These are phyloP conservation scores for Lichtheimia ramosa DNA, from an alignment of 371 early-diverging fungal genomes.

Conservation along the genomic window DNA sequence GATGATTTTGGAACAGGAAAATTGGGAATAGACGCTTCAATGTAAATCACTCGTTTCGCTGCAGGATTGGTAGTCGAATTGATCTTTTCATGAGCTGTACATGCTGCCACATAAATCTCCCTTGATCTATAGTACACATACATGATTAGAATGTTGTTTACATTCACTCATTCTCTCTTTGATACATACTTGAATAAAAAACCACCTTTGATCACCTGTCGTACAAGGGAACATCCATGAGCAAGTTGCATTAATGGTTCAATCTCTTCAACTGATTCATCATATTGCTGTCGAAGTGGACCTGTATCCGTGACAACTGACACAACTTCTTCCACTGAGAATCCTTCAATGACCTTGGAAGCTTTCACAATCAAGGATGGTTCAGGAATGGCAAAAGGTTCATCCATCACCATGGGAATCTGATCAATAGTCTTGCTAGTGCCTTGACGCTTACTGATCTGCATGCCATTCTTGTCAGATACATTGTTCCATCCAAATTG, in stretches of 20 bases:
- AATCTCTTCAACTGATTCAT: slow-evolving; percentile 45
- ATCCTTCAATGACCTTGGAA: slow-evolving; percentile 58
- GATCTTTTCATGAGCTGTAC: slow-evolving; percentile 35
- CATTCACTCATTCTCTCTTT: not conserved
- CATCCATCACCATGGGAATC: not conserved
- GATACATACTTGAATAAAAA: slow-evolving; percentile 56
- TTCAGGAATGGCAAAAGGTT: slow-evolving; percentile 39
- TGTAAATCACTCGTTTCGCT: slow-evolving; percentile 32
- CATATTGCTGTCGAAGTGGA: slow-evolving; percentile 34
- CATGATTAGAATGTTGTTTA: not conserved
- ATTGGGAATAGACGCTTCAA: slow-evolving; percentile 36
- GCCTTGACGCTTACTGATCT: slow-evolving; percentile 45
- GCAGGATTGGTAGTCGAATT: slow-evolving; percentile 16
- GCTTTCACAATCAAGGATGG: slow-evolving; percentile 56
- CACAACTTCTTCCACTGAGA: slow-evolving; percentile 57
- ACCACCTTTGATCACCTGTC: slow-evolving; percentile 47
- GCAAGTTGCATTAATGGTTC: slow-evolving; percentile 35
- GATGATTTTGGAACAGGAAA: slow-evolving; percentile 23
- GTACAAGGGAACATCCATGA: slow-evolving; percentile 44
- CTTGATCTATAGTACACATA: slow-evolving; percentile 19
- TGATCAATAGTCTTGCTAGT: not conserved
- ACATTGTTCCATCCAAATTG: slow-evolving; percentile 51
- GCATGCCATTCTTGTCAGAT: slow-evolving; percentile 50
- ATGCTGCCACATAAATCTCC: slow-evolving; percentile 33
- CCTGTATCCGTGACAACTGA: slow-evolving; percentile 51